Percentiles rank a stretch among this genome's conserved stretches.
These are phyloP conservation scores for Saturnispora quitensis DNA, from an alignment of 805 yeast species.

Conservation along the genomic window DNA sequence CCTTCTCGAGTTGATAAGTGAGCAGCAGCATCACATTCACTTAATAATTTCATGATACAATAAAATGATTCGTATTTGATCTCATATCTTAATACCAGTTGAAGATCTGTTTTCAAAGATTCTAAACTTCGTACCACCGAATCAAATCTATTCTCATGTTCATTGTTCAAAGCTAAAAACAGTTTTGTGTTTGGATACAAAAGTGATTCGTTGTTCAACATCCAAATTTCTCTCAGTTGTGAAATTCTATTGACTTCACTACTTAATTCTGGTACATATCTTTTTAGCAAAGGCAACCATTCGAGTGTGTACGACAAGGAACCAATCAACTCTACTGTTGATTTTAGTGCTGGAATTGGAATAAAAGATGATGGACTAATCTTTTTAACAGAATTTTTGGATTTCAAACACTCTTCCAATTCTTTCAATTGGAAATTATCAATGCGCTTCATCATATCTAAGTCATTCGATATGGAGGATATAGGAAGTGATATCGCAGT, in stretches of 20 bases:
- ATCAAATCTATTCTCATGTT: slow-evolving; percentile 30
- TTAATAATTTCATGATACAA: slow-evolving; percentile 6
- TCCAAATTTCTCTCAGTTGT: slow-evolving; percentile 25
- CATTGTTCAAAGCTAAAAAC: slow-evolving; percentile 22
- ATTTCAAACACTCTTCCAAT: slow-evolving; percentile 8
- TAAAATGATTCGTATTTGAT: slow-evolving; percentile 28
- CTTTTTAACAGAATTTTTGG: not conserved
- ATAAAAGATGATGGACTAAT: slow-evolving; percentile 12
- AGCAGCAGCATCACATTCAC: slow-evolving; percentile 2
- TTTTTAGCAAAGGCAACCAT: slow-evolving; percentile 52
- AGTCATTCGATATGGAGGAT: slow-evolving; percentile 13
- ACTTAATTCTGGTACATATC: slow-evolving; percentile 24
- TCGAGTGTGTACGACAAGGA: slow-evolving; percentile 47
- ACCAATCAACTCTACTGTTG: slow-evolving; percentile 43
- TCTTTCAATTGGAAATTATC: slow-evolving; percentile 6
- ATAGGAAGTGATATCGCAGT: slow-evolving; percentile 1
- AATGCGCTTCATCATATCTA: slow-evolving; percentile 1
- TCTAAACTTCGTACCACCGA: slow-evolving; percentile 28
- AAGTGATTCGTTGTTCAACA: slow-evolving; percentile 3
- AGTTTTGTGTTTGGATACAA: slow-evolving; percentile 2
- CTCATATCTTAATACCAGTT: slow-evolving; percentile 48
- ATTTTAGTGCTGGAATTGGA: slow-evolving; percentile 36
- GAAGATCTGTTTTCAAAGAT: slow-evolving; percentile 29
- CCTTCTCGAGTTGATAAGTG: not conserved
- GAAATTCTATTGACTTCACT: slow-evolving; percentile 13